Base-by-base conservation (phyloP, 2,329 filamentous ascomycete genomes). In the Polychaeton citri region DNA sequence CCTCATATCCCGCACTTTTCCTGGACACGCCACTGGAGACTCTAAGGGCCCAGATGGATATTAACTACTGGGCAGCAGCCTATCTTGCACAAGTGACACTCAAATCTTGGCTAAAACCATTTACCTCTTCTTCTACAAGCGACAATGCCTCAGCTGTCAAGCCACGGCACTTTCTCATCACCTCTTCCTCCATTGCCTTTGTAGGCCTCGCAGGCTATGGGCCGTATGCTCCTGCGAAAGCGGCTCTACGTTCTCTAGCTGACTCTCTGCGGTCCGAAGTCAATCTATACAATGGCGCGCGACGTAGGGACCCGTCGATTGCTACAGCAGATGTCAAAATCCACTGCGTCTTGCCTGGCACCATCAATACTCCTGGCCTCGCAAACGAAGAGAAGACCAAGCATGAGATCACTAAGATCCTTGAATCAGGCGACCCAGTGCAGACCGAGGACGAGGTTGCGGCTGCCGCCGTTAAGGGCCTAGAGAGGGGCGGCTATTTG, bases 231-330 rank as follows among this genome's bases (percentile, higher is more conserved):
- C 84, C 88, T 3, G 70, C 80, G 38, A 98, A 98, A 63, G 78
- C 79, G 36, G 90, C 90, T 2, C 68, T 98, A 46, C 77, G 85
- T 39, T 79, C 76, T 12, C 68, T 98, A 10, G 81, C 81, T 36
- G 90, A 98, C 55, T 79, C 78, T 0, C 66, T 98, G 34, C 76
- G 75, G 16, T 83, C 88, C 53, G 90, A 98, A 61, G 65, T 92
- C 30, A 68, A 85, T 49, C 65, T 95, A 35, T 98, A 96, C 65
- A 86, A 87, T 31, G 79, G 72, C 30, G 66, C 70, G 15, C 61
- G 68, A 7, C 56, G 56, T 21, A 59, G 61, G 20, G 50, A 59
- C 21, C 50, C 59, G 2, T 44, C 48, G 12, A 47, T 50, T 7
- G 66, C 68, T 0, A 58, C 79, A 36, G 73, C 79, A 30, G 72